Percentiles rank a stretch among this genome's conserved stretches.
Evolutionary conservation across 1,284 basidiomycete species (phyloP).

Genomic region (Fistulinella cinereoalba): DNA sequence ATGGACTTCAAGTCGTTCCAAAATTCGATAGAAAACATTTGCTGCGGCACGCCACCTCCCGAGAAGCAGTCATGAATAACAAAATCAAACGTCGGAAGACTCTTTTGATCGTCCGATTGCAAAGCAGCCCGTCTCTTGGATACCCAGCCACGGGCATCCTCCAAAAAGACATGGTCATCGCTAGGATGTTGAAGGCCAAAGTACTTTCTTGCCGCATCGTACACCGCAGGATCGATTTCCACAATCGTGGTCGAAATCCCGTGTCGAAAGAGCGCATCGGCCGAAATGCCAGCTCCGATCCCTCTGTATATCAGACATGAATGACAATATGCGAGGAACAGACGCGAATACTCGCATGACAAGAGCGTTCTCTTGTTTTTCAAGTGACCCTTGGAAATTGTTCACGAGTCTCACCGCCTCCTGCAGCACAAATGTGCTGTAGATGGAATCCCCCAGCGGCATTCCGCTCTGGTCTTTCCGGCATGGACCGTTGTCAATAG

Average conservation of each 20-base stretch:
- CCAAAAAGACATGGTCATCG: conserved; percentile 57
- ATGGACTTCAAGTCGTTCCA: conserved; percentile 68
- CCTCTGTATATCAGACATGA: conserved; percentile 51
- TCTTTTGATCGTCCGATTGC: conserved; percentile 30
- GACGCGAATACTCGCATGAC: conserved; percentile 56
- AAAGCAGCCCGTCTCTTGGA: conserved; percentile 37
- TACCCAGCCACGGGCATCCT: conserved; percentile 75
- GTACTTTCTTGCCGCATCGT: conserved; percentile 72
- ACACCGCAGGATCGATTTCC: conserved; percentile 88
- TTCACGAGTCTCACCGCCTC: conserved; percentile 74
- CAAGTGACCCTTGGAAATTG: conserved; percentile 37
- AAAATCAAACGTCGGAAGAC: conserved; percentile 57
- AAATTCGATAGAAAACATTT: conserved; percentile 81
- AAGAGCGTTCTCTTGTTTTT: conserved; percentile 51
- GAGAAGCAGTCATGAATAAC: conserved; percentile 91
- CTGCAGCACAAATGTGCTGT: conserved; percentile 81
- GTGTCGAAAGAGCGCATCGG: conserved; percentile 68
- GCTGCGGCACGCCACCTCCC: conserved; percentile 79
- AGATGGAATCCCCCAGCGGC: conserved; percentile 73
- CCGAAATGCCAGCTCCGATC: conserved; percentile 80
- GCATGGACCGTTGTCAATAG: conserved; percentile 40
- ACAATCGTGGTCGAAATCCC: conserved; percentile 68
- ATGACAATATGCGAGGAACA: not conserved
- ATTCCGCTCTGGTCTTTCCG: conserved; percentile 52
- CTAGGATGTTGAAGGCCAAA: conserved; percentile 73